Percentiles rank a stretch among this genome's conserved stretches.
Evolutionary conservation across 2,329 filamentous ascomycete species (phyloP).

Genomic region (Diaporthe sp.): DNA sequence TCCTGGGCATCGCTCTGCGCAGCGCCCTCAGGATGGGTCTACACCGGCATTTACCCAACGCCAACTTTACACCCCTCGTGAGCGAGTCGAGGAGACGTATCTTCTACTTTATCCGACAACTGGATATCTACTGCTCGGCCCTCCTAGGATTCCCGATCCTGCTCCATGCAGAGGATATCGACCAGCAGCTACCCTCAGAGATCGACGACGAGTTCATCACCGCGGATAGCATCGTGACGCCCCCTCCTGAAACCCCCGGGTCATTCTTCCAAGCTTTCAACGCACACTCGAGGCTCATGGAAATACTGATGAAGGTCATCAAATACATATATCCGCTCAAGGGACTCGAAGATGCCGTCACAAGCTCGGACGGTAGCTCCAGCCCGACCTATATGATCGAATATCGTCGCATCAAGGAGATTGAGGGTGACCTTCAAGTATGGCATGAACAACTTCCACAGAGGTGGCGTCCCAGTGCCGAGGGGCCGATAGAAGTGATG

Average conservation of each 20-base stretch:
- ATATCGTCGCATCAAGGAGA: slow-evolving; percentile 72
- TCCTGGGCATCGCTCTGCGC: slow-evolving; percentile 81
- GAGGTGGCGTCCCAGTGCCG: slow-evolving; percentile 82
- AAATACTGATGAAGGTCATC: slow-evolving; percentile 73
- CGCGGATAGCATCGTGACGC: slow-evolving; percentile 65
- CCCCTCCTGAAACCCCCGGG: slow-evolving; percentile 64
- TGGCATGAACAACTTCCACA: slow-evolving; percentile 79
- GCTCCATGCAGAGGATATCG: slow-evolving; percentile 74
- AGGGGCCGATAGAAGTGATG: slow-evolving; percentile 80
- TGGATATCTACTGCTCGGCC: slow-evolving; percentile 78
- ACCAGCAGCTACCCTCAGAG: slow-evolving; percentile 74
- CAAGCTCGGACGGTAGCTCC: slow-evolving; percentile 52
- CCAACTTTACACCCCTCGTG: slow-evolving; percentile 72
- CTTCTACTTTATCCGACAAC: slow-evolving; percentile 77
- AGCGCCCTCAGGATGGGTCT: slow-evolving; percentile 83
- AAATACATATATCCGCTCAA: slow-evolving; percentile 76
- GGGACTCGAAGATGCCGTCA: slow-evolving; percentile 60
- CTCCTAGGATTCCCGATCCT: slow-evolving; percentile 75
- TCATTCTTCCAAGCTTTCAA: slow-evolving; percentile 76
- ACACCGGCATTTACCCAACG: slow-evolving; percentile 78
- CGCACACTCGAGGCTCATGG: slow-evolving; percentile 73
- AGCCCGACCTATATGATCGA: slow-evolving; percentile 72
- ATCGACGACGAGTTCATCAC: slow-evolving; percentile 78
- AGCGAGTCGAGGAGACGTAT: slow-evolving; percentile 73
- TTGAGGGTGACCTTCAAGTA: slow-evolving; percentile 72